Percentiles rank a stretch among this genome's conserved stretches.
Evolutionary conservation across 768 basidiomycete genomes (phyloP).

Genomic region (Paxillus ammoniavirescens): DNA sequence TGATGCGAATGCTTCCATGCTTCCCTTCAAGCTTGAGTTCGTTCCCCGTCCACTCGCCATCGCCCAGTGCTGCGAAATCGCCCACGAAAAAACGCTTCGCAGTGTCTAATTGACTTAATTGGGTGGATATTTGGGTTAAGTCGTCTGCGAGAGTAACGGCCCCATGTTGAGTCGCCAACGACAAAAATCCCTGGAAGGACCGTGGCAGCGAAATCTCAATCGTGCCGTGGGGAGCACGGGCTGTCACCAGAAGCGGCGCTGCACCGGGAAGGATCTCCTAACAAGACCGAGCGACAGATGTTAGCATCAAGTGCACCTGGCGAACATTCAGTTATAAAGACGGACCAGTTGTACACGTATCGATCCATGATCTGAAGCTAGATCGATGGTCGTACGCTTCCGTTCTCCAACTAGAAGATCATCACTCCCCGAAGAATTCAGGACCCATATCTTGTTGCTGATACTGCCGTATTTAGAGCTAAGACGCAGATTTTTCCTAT

Average conservation of each 20-base stretch:
- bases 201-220: constrained; percentile 17
- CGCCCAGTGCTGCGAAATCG: constrained; percentile 16
- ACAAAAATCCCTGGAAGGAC: constrained; percentile 21
- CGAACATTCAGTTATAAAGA: neutral
- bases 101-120: constrained; percentile 20
- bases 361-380: constrained; percentile 15
- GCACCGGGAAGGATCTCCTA: constrained; percentile 15
- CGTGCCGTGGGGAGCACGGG: constrained; percentile 7
- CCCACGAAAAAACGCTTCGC: constrained; percentile 25
- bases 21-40: constrained; percentile 12
- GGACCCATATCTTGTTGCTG: constrained; percentile 39
- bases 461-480: constrained; percentile 35
- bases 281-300: neutral
- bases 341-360: constrained; percentile 20
- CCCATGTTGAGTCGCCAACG: constrained; percentile 17
- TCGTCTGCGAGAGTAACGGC: constrained; percentile 10
- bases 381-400: constrained; percentile 20
- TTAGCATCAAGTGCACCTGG: neutral
- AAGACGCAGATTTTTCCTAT: constrained; percentile 40
- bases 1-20: constrained; percentile 20
- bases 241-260: constrained; percentile 17
- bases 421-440: constrained; percentile 9
- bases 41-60: constrained; percentile 21
- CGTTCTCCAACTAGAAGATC: neutral
- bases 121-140: constrained; percentile 16